Percentiles rank a stretch among this genome's conserved stretches.
phyloP scores from a whole-genome alignment of 345 rosid genomes.

The Gossypium herbaceum region DNA sequence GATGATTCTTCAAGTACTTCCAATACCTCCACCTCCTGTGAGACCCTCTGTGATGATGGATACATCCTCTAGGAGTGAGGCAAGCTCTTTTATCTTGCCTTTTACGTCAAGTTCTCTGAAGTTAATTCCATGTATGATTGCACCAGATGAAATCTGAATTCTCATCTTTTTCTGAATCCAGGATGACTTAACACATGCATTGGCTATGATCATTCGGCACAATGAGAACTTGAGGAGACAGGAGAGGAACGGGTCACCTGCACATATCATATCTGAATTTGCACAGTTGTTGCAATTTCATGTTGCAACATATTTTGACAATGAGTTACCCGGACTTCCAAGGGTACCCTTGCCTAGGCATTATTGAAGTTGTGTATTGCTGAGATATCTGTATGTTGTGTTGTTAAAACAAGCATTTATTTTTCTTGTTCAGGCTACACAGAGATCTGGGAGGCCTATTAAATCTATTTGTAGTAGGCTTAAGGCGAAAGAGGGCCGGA shows the following conservation, averaged over 20 bases:
- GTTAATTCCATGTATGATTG: slow-evolving; percentile 27
- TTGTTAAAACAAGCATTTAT: neutral
- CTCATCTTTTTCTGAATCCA: slow-evolving; percentile 33
- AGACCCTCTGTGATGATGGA: slow-evolving; percentile 99
- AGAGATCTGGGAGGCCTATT: slow-evolving; percentile 94
- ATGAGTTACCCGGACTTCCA: slow-evolving; percentile 97
- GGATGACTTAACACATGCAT: slow-evolving; percentile 96
- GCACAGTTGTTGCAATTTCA: slow-evolving; percentile 93
- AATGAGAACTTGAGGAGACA: slow-evolving; percentile 85
- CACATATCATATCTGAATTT: slow-evolving; percentile 93
- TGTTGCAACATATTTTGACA: slow-evolving; percentile 92
- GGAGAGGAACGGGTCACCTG: slow-evolving; percentile 95
- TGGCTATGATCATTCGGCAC: slow-evolving; percentile 91
- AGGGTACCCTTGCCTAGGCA: slow-evolving; percentile 45
- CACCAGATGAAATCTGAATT: slow-evolving; percentile 17
- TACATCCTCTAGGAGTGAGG: slow-evolving; percentile 81
- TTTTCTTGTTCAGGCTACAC: slow-evolving; percentile 74
- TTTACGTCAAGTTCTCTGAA: slow-evolving; percentile 21
- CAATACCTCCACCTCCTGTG: slow-evolving; percentile 98
- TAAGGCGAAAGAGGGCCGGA: slow-evolving; percentile 96
- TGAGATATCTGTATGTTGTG: neutral
- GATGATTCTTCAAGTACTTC: slow-evolving; percentile 98
- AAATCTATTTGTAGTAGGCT: slow-evolving; percentile 95
- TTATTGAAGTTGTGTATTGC: neutral
- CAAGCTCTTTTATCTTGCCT: slow-evolving; percentile 30